phyloP scores from a whole-genome alignment of 306 rosid species.

The Quercus rubra region DNA sequence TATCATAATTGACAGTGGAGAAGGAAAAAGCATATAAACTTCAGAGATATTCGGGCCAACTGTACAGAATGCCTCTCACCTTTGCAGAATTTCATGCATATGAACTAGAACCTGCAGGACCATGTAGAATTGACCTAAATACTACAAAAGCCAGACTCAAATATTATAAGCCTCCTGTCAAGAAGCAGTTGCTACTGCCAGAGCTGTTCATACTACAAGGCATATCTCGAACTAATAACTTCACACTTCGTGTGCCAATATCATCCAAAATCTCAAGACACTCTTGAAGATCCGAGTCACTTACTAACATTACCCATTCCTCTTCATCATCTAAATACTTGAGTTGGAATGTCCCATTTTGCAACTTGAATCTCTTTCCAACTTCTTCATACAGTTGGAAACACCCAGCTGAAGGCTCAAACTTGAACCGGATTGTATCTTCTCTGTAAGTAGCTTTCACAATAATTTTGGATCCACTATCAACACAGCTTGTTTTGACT shows the following conservation, averaged over 20 bases:
- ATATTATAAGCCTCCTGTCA: constrained; percentile 37
- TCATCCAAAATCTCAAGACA: constrained; percentile 71
- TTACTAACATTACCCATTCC: constrained; percentile 84
- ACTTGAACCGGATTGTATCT: constrained; percentile 75
- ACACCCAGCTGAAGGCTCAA: constrained; percentile 53
- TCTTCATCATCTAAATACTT: constrained; percentile 81
- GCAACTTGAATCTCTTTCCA: constrained; percentile 63
- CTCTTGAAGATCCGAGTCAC: constrained; percentile 67
- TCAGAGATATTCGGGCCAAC: background rate
- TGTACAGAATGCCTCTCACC: background rate
- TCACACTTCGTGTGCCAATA: constrained; percentile 42
- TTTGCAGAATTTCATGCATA: background rate
- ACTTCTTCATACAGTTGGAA: constrained; percentile 69
- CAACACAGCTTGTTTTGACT: constrained; percentile 33
- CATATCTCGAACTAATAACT: constrained; percentile 66
- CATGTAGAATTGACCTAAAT: constrained; percentile 6
- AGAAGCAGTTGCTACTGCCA: constrained; percentile 53
- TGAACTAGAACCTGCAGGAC: constrained; percentile 6
- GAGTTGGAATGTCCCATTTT: constrained; percentile 65
- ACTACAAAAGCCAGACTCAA: constrained; percentile 6
- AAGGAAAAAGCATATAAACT: background rate
- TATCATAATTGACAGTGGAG: constrained; percentile 12
- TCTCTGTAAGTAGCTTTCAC: constrained; percentile 76
- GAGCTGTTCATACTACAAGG: constrained; percentile 48
- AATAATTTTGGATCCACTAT: constrained; percentile 40